Evolutionary conservation across 495 filamentous ascomycete species (phyloP).

Genomic region (Penicillium robsamsonii): DNA sequence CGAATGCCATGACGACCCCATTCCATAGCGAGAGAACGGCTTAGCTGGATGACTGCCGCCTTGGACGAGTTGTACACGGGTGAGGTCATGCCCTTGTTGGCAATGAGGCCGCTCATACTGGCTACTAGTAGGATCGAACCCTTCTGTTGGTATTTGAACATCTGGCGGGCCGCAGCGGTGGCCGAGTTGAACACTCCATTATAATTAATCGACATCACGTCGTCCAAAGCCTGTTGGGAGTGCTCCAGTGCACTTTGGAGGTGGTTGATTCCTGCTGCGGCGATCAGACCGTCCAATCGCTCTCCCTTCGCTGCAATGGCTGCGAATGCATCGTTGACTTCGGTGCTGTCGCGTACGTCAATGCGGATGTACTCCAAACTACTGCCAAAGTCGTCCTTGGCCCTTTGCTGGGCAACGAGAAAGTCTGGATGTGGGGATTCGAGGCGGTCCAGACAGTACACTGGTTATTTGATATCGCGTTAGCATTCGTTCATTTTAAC

Average conservation of each 20-base stretch:
- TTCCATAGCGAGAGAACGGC: constrained; percentile 66
- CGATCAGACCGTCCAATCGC: constrained; percentile 73
- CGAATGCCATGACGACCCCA: constrained; percentile 67
- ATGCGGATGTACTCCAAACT: constrained; percentile 59
- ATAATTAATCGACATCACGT: constrained; percentile 71
- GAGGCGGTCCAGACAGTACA: constrained; percentile 63
- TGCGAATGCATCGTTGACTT: constrained; percentile 53
- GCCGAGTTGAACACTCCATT: constrained; percentile 77
- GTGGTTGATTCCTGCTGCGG: constrained; percentile 79
- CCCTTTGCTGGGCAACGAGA: constrained; percentile 46
- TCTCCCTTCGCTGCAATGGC: constrained; percentile 52
- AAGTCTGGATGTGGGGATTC: constrained; percentile 51
- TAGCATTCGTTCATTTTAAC: not conserved
- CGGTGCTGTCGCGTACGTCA: constrained; percentile 59
- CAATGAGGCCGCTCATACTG: constrained; percentile 77
- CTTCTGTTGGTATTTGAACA: constrained; percentile 58
- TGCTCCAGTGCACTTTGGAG: constrained; percentile 69
- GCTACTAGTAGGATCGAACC: constrained; percentile 75
- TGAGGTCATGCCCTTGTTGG: constrained; percentile 68
- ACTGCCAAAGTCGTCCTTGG: constrained; percentile 49
- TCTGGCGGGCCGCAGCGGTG: constrained; percentile 71
- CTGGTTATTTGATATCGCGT: constrained; percentile 29
- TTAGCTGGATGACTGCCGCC: constrained; percentile 65
- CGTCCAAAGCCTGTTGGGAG: constrained; percentile 58
- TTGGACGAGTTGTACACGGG: constrained; percentile 71